Base-by-base conservation (phyloP, 2,329 filamentous ascomycete genomes). In the Venturia pyrina region DNA sequence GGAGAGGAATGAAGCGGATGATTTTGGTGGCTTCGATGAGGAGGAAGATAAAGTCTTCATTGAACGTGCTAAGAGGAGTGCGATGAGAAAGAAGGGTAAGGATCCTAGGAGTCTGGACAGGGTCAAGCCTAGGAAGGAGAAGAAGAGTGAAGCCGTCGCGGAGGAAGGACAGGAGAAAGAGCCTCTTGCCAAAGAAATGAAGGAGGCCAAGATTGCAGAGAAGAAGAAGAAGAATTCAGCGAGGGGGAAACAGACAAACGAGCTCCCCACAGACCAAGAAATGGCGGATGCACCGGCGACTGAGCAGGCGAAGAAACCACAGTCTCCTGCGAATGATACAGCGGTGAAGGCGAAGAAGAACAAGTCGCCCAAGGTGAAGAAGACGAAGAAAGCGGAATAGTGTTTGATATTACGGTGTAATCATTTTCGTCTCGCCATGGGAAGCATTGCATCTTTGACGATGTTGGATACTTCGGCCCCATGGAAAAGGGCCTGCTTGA, bases 1-100 rank as follows among this genome's bases (percentile, higher is more conserved):
- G 60, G 53, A 59, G 32, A 59, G 53, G 17, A 59, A 59, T 19
- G 70, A 73, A 2, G 73, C 75, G 21, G 76, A 75, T 61, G 78
- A 76, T 66, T 82, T 82, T 74, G 80, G 78, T 41, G 80, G 77
- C 37, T 82, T 77, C 66, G 80, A 82, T 62, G 78, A 81, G 6
- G 79, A 81, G n/a, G 80, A 82, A 68, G 80, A 82, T 68, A 69
- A 76, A 61, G 74, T 74, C 70, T 78, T 78, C 67, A 82, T 82
- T 66, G 76, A 82, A 71, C 73, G 78, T 46, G 78, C 75, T 37
- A 72, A 78, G 69, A 78, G 77, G 61, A 75, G 75, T 68, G 71
- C 74, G 19, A 67, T 81, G 66, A 75, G 79, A 66, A 74, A 74
- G 69, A 82, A 81, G 72, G 80, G 80, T 32, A 75, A 78, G 63